A percentile compares a stretch with the other conserved stretches of the same genome.
These are phyloP conservation scores for Graphium sp. DNA, from an alignment of 2,329 filamentous ascomycete genomes.

Conservation along the genomic window DNA sequence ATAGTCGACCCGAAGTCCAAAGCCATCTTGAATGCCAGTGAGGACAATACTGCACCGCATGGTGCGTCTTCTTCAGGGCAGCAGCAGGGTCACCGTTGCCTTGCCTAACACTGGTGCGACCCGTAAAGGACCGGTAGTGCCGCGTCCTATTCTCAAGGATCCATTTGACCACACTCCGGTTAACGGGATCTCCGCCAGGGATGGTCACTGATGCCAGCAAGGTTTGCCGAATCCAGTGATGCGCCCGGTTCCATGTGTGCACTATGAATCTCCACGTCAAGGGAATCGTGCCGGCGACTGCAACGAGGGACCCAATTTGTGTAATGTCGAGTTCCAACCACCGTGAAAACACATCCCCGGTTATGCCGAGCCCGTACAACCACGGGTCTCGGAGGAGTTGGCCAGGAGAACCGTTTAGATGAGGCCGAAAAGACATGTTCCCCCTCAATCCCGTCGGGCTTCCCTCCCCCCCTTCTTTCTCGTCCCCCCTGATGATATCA, in stretches of 20 bases:
- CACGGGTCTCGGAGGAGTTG: conserved; percentile 15
- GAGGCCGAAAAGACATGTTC: too few relatives aligned
- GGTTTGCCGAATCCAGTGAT: conserved; percentile 20
- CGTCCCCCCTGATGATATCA: too few relatives aligned
- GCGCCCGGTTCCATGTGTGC: conserved; percentile 17
- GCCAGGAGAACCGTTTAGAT: too few relatives aligned
- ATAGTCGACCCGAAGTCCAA: conserved; percentile 25
- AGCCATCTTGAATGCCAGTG: conserved; percentile 29
- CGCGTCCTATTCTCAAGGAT: conserved; percentile 20
- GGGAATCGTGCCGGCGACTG: conserved; percentile 22
- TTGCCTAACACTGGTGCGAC: conserved; percentile 19
- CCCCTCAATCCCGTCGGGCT: too few relatives aligned
- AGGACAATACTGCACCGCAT: conserved; percentile 23
- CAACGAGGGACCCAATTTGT: conserved; percentile 24
- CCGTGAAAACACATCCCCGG: conserved; percentile 17
- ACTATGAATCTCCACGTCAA: conserved; percentile 20
- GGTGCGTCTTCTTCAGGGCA: conserved; percentile 21
- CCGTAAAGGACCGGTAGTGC: conserved; percentile 23
- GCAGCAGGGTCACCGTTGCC: conserved; percentile 17
- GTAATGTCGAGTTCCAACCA: conserved; percentile 28
- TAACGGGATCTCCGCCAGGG: conserved; percentile 24
- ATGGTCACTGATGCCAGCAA: conserved; percentile 26
- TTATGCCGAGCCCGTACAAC: conserved; percentile 14
- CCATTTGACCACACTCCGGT: conserved; percentile 26
- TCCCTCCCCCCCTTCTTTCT: too few relatives aligned